Evolutionary conservation across 129 eudicot species (phyloP).

Genomic region (Flaveria bidentis): DNA sequence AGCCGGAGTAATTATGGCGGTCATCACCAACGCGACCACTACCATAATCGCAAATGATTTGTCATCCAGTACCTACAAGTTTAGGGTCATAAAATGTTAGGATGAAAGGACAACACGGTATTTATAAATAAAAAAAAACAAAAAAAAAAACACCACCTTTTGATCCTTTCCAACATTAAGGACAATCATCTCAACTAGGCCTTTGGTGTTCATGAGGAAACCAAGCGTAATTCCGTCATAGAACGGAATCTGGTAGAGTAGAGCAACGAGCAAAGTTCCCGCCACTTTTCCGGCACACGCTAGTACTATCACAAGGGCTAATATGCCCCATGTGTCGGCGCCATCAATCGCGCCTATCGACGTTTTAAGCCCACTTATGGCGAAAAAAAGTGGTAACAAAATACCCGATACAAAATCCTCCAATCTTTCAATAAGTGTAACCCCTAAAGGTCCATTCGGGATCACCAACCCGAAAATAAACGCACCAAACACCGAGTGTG

Average conservation of each 20-base stretch:
- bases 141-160: too few species aligned
- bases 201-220: slow-evolving; percentile 84
- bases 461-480: slow-evolving; percentile 78
- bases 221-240: slow-evolving; percentile 73
- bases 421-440: slow-evolving; percentile 63
- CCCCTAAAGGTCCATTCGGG: slow-evolving; percentile 75
- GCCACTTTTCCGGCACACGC: slow-evolving; percentile 77
- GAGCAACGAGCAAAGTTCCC: slow-evolving; percentile 66
- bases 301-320: slow-evolving; percentile 50
- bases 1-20: slow-evolving; percentile 56
- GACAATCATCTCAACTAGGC: slow-evolving; percentile 81
- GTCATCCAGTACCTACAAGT: slow-evolving; percentile 60
- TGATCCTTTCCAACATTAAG: slow-evolving; percentile 83
- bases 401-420: slow-evolving; percentile 85
- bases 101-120: not conserved
- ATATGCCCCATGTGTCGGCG: slow-evolving; percentile 50
- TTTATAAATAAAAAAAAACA: too few species aligned
- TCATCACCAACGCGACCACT: slow-evolving; percentile 64
- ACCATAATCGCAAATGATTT: slow-evolving; percentile 84
- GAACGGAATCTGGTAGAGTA: slow-evolving; percentile 59
- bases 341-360: slow-evolving; percentile 49
- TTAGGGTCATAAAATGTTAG: not conserved
- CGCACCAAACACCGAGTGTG: slow-evolving; percentile 85
- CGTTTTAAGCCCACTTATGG: slow-evolving; percentile 78
- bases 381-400: slow-evolving; percentile 72